phyloP scores from a whole-genome alignment of 495 filamentous ascomycete genomes.

The Penicillium soppii region DNA sequence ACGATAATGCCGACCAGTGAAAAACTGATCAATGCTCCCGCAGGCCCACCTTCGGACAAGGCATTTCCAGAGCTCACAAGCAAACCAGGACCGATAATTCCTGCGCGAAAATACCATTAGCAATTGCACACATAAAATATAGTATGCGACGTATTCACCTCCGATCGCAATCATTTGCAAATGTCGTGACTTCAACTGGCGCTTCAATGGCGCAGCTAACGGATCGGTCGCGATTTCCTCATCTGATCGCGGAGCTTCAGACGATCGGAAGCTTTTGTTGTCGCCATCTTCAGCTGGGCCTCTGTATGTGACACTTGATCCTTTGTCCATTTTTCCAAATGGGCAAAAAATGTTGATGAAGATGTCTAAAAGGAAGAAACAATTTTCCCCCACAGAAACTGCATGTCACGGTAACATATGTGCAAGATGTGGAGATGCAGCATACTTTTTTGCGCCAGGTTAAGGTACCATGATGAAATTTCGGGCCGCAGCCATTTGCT shows the following conservation, averaged over 20 bases:
- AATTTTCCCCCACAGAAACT: background rate
- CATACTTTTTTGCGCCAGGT: background rate
- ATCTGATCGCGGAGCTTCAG: background rate
- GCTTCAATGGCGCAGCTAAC: constrained; percentile 33
- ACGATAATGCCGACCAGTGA: constrained; percentile 60
- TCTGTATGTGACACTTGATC: constrained; percentile 10
- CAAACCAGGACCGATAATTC: constrained; percentile 48
- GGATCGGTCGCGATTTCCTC: constrained; percentile 19
- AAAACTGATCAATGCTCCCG: constrained; percentile 63
- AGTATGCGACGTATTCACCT: constrained; percentile 13
- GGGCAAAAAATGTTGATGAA: no score
- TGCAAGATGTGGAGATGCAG: no score
- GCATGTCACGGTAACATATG: background rate
- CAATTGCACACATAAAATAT: no score
- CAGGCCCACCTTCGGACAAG: constrained; percentile 59
- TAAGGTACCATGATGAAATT: background rate
- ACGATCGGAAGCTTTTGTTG: constrained; percentile 1
- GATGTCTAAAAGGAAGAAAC: background rate
- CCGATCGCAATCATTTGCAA: constrained; percentile 72
- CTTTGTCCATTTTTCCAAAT: constrained; percentile 11
- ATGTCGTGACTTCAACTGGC: constrained; percentile 64
- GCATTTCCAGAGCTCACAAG: constrained; percentile 60
- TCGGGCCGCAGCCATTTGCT: constrained; percentile 20
- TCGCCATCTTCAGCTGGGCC: constrained; percentile 1
- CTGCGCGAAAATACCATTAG: constrained; percentile 18